phyloP scores from a whole-genome alignment of 345 rosid species.

The Eucalyptus marginata region DNA sequence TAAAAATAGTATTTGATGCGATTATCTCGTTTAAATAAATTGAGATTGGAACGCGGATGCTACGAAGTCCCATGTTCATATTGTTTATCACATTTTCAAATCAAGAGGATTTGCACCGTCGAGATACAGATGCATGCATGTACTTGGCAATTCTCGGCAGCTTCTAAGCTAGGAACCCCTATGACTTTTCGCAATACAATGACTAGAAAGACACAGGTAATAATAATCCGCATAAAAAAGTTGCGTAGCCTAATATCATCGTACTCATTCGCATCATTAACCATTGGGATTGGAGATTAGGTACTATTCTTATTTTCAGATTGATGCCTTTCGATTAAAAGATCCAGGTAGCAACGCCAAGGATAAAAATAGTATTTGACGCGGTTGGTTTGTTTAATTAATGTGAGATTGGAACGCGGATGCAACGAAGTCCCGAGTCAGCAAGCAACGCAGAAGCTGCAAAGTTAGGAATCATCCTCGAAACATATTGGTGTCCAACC shows the following conservation, averaged over 20 bases:
- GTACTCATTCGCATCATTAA: not conserved
- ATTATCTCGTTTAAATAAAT: too few relatives aligned
- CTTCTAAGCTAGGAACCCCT: not conserved
- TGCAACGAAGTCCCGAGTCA: not conserved
- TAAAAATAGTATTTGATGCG: too few relatives aligned
- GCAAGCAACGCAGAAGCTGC: not conserved
- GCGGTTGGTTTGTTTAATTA: too few relatives aligned
- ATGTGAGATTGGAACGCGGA: not conserved
- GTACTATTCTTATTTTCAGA: not conserved
- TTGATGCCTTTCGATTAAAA: not conserved
- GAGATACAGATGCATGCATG: not conserved
- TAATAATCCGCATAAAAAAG: not conserved
- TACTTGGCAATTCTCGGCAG: not conserved
- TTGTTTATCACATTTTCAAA: not conserved
- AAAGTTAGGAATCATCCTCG: not conserved
- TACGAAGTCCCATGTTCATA: not conserved
- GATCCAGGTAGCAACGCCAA: not conserved
- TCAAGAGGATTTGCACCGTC: not conserved
- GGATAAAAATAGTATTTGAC: too few relatives aligned
- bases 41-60: not conserved
- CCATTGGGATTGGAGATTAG: not conserved
- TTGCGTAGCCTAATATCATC: not conserved
- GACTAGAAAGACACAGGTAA: not conserved
- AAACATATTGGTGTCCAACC: not conserved
- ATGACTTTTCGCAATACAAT: not conserved